These are phyloP conservation scores for Apiospora pterosperma DNA, from an alignment of 2,329 filamentous ascomycete genomes.

Conservation along the genomic window DNA sequence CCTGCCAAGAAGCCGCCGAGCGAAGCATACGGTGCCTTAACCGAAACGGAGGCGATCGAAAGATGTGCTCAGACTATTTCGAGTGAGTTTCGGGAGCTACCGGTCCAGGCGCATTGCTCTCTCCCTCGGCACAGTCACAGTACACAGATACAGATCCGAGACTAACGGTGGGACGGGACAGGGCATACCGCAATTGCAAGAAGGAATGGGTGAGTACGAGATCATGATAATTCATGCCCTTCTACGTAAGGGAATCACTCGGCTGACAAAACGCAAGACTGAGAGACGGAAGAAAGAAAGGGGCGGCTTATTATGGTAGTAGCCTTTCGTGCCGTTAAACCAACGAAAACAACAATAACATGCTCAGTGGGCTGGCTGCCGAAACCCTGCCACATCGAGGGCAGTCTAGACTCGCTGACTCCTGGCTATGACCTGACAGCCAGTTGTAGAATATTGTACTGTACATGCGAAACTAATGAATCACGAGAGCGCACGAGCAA, in stretches of 20 bases:
- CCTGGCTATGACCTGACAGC: background rate
- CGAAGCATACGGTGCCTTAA: slow-evolving; percentile 84
- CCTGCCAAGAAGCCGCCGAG: slow-evolving; percentile 88
- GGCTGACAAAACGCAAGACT: slow-evolving; percentile 18
- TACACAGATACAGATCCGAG: background rate
- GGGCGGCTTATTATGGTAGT: slow-evolving; percentile 15
- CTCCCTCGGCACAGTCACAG: background rate
- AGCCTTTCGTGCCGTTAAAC: background rate
- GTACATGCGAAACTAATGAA: background rate
- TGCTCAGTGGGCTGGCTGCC: background rate
- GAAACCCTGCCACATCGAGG: background rate
- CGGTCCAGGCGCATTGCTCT: background rate
- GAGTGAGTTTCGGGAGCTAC: slow-evolving; percentile 58
- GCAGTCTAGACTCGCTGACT: background rate
- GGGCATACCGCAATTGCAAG: slow-evolving; percentile 92
- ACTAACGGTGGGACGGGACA: slow-evolving; percentile 30
- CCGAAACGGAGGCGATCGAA: slow-evolving; percentile 79
- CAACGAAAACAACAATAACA: background rate
- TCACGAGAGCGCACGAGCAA: background rate
- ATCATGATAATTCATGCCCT: background rate
- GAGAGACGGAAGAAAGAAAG: slow-evolving; percentile 30
- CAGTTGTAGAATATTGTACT: background rate
- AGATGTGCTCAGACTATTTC: slow-evolving; percentile 95
- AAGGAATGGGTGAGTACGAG: slow-evolving; percentile 73
- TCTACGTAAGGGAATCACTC: background rate